A percentile compares a stretch with the other conserved stretches of the same genome.
phyloP scores from a whole-genome alignment of 192 early-diverging fungal genomes.

The Gaertneriomyces semiglobifer region DNA sequence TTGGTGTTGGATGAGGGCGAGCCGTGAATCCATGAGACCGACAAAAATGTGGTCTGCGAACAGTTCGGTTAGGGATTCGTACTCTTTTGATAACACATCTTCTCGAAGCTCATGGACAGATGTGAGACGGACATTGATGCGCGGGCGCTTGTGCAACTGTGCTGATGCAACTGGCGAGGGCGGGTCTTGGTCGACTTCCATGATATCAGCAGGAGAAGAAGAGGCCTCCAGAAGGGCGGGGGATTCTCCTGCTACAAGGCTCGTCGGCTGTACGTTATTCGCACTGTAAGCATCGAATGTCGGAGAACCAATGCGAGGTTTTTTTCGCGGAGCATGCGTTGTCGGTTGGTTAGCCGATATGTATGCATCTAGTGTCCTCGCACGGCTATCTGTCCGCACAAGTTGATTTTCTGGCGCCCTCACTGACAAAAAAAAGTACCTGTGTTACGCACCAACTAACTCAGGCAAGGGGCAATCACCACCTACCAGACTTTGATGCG shows the following conservation, averaged over 20 bases:
- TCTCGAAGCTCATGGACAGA: conserved; percentile 77
- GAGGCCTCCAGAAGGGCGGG: no score
- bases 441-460: no score
- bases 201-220: no score
- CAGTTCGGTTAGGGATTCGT: conserved; percentile 67
- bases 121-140: conserved; percentile 73
- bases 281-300: no score
- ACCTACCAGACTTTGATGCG: neutral
- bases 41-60: conserved; percentile 84
- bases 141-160: conserved; percentile 12
- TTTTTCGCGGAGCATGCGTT: neutral
- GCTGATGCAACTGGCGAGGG: no score
- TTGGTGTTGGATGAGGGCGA: conserved; percentile 84
- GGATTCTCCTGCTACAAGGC: no score
- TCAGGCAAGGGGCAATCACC: neutral
- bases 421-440: conserved; percentile 1
- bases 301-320: neutral
- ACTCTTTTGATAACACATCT: conserved; percentile 43
- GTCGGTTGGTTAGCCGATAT: conserved; percentile 16
- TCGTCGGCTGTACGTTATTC: no score
- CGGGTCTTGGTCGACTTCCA: no score
- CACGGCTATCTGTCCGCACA: conserved; percentile 83
- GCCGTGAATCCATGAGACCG: conserved; percentile 75
- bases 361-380: conserved; percentile 74
- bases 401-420: conserved; percentile 64